phyloP scores from a whole-genome alignment of 2,329 filamentous ascomycete species.

The Penicillium sp. region DNA sequence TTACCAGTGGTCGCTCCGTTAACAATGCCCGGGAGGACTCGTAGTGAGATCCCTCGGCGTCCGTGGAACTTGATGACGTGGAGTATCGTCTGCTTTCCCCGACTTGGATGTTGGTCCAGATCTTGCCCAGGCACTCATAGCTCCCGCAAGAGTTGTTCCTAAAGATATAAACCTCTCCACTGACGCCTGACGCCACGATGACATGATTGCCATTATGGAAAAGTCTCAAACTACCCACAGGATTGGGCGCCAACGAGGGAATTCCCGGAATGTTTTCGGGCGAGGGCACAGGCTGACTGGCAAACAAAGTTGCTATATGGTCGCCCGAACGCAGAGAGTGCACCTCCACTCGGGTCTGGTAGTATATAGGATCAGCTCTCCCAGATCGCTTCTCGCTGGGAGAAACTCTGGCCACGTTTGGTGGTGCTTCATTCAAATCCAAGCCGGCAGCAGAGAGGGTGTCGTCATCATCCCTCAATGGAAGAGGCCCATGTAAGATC shows the following conservation, averaged over 20 bases:
- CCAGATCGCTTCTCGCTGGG: constrained; percentile 18
- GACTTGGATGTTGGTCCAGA: constrained; percentile 80
- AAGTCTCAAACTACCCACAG: constrained; percentile 67
- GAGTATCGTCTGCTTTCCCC: constrained; percentile 40
- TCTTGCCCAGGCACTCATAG: constrained; percentile 72
- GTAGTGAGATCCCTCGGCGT: constrained; percentile 38
- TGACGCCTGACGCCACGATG: constrained; percentile 69
- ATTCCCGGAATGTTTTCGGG: constrained; percentile 53
- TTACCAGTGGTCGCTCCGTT: constrained; percentile 36
- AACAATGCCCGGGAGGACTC: constrained; percentile 28
- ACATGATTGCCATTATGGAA: constrained; percentile 67
- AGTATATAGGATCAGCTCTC: constrained; percentile 38
- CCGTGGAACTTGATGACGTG: constrained; percentile 42
- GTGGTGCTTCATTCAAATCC: constrained; percentile 31
- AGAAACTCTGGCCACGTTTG: constrained; percentile 20
- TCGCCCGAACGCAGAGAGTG: constrained; percentile 76
- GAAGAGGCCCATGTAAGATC: constrained; percentile 69
- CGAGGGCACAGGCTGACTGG: constrained; percentile 59
- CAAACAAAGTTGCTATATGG: constrained; percentile 66
- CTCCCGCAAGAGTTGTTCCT: constrained; percentile 24
- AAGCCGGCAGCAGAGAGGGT: constrained; percentile 29
- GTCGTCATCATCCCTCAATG: constrained; percentile 43
- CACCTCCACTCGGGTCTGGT: constrained; percentile 83
- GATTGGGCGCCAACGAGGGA: constrained; percentile 61
- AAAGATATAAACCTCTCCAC: constrained; percentile 85